Evolutionary conservation across 169 alveolate genomes (phyloP), one percentile per base, ranked within the genome.

Genomic region (Cryptosporidium ubiquitum): DNA sequence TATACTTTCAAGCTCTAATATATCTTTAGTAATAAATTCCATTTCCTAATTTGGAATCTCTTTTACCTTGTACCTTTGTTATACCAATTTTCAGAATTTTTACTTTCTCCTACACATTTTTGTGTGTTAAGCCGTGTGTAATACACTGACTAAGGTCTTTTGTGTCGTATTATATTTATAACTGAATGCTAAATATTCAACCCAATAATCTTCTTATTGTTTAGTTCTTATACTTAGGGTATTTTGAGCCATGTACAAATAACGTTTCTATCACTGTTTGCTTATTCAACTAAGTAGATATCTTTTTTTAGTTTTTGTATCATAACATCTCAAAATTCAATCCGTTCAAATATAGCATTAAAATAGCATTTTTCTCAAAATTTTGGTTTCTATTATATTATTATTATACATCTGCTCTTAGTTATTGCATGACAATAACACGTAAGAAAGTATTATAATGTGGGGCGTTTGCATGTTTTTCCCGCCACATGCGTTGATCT

Each of bases 71-170:
- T 16, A 1, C 0, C 23, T 35, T 40, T 14, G 12, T 33, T 73
- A 3, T 31, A 49, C 0, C 6, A 39, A 23, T 51, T 71, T 26
- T 5, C 31, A 51, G 47, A 31, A 10, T 51, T 23, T 47, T 39
- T 40, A 26, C 37, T 31, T 40, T 37, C 12, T 16, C 29, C n/a
- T 12, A 68, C 55, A 49, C 57, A 37, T 68, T 40, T 70, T 70
- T 70, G 84, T 70, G 84, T 70, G 84, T 70, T 70, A 37, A 14
- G 71, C 35, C 39, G 84, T 70, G 84, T 70, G 84, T 42, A 49
- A 70, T 70, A 70, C 84, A 70, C 69, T 29, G 5, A 44, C 29
- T 7, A 69, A 70, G 66, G 84, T 70, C 84, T 70, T 49, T 18
- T 55, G 79, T 58, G 79, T 31, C 31, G 31, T 70, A 35, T 20